A percentile compares a stretch with the other conserved stretches of the same genome.
These are phyloP conservation scores for Cinnamomum chago DNA, from an alignment of 164 flowering plant genomes.

Conservation along the genomic window DNA sequence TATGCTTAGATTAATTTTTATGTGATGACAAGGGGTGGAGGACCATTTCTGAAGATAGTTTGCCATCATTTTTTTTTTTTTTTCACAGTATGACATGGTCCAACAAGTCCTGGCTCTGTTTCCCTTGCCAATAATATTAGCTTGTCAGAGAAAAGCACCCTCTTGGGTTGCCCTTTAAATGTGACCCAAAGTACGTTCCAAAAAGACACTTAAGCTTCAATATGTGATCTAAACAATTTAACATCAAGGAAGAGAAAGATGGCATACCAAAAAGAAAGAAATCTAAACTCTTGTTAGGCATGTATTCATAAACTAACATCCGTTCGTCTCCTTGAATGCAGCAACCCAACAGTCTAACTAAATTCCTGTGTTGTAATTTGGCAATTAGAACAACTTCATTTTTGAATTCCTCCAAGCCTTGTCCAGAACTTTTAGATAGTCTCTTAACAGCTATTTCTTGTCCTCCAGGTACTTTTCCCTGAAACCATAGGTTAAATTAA, in stretches of 20 bases:
- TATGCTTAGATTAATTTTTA: too few relatives aligned
- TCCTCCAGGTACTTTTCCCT: neutral
- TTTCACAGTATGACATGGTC: too few relatives aligned
- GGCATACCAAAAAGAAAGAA: constrained; percentile 44
- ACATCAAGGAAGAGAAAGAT: neutral
- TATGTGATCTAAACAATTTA: too few relatives aligned
- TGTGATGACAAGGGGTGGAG: too few relatives aligned
- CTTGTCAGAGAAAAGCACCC: too few relatives aligned
- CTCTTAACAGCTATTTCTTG: constrained; percentile 6
- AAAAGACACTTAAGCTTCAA: too few relatives aligned
- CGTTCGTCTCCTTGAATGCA: constrained; percentile 66
- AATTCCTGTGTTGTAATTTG: constrained; percentile 66
- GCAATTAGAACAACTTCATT: constrained; percentile 5
- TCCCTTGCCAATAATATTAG: too few relatives aligned
- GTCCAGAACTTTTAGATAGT: constrained; percentile 4
- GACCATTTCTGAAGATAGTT: too few relatives aligned
- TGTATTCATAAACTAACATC: constrained; percentile 64
- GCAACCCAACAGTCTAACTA: constrained; percentile 69
- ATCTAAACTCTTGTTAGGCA: constrained; percentile 79
- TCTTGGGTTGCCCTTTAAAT: too few relatives aligned
- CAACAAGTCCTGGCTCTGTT: too few relatives aligned
- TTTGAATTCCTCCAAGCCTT: constrained; percentile 10
- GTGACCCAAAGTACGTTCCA: too few relatives aligned
- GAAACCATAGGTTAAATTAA: neutral
- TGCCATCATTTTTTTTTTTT: too few relatives aligned